Percentiles rank a stretch among this genome's conserved stretches.
phyloP scores from a whole-genome alignment of 495 filamentous ascomycete genomes.

The Evansstolkia leycettana region DNA sequence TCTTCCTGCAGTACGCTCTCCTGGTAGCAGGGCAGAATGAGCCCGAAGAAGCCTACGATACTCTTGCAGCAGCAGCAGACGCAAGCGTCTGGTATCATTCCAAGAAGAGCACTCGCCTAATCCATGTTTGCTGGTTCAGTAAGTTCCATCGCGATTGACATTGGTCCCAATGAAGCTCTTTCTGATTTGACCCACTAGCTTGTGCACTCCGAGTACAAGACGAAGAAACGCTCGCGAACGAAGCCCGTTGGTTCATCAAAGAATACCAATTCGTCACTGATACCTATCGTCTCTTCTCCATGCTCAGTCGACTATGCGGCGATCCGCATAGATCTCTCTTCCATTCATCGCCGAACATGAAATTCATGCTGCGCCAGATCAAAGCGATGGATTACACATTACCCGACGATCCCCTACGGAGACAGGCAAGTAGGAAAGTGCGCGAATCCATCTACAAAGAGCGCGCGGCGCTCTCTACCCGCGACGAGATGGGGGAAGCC shows the following conservation, averaged over 20 bases:
- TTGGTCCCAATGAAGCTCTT: background rate
- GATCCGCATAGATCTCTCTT: conserved; percentile 35
- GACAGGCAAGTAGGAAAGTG: conserved; percentile 4
- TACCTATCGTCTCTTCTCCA: conserved; percentile 68
- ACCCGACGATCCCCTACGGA: conserved; percentile 14
- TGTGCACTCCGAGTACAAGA: conserved; percentile 75
- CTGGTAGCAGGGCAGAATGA: conserved; percentile 48
- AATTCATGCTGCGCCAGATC: conserved; percentile 80
- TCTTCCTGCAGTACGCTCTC: conserved; percentile 81
- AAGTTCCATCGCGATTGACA: conserved; percentile 13
- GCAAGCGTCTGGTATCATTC: conserved; percentile 68
- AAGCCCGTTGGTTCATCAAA: conserved; percentile 74
- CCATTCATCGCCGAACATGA: conserved; percentile 55
- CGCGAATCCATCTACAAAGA: conserved; percentile 29
- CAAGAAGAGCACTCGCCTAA: conserved; percentile 50
- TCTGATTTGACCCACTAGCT: conserved; percentile 27
- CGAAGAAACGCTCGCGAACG: conserved; percentile 53
- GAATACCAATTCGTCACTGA: conserved; percentile 76
- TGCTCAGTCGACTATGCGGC: conserved; percentile 51
- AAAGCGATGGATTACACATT: conserved; percentile 71
- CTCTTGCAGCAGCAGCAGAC: conserved; percentile 59
- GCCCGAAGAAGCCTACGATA: conserved; percentile 57
- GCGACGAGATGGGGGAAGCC: conserved; percentile 32
- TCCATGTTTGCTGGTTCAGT: conserved; percentile 74
- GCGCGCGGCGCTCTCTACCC: conserved; percentile 37